phyloP scores from a whole-genome alignment of 495 filamentous ascomycete species.

The Neurospora sp. region DNA sequence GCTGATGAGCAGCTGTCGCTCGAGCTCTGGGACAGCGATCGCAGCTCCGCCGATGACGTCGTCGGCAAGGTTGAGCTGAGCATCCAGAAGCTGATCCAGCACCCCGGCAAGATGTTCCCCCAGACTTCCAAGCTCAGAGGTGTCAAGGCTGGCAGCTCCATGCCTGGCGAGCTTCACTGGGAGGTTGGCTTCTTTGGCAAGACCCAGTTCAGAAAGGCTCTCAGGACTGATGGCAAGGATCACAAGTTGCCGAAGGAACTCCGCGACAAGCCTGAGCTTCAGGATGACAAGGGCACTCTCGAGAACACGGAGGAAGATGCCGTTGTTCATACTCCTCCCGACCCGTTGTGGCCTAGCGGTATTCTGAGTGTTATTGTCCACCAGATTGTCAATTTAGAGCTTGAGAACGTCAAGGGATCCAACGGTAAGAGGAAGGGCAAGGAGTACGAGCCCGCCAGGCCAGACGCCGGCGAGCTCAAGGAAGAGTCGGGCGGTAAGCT shows the following conservation, averaged over 20 bases:
- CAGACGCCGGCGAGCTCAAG: constrained; percentile 69
- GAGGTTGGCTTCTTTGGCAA: constrained; percentile 92
- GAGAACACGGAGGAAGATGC: constrained; percentile 70
- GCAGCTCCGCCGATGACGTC: constrained; percentile 81
- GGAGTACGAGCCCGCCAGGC: constrained; percentile 82
- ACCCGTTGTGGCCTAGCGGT: constrained; percentile 88
- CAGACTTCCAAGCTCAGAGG: constrained; percentile 79
- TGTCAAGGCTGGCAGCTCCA: constrained; percentile 69
- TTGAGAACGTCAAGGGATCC: constrained; percentile 69
- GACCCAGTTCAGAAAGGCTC: constrained; percentile 69
- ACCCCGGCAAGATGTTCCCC: constrained; percentile 84
- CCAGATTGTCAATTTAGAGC: constrained; percentile 88
- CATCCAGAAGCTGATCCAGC: constrained; percentile 89
- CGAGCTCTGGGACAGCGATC: constrained; percentile 91
- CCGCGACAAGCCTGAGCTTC: constrained; percentile 62
- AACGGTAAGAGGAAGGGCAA: constrained; percentile 58
- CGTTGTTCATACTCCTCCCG: constrained; percentile 80
- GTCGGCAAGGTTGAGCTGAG: constrained; percentile 89
- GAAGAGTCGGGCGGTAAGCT: constrained; percentile 70
- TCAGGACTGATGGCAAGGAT: constrained; percentile 81
- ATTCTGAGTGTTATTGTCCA: constrained; percentile 77
- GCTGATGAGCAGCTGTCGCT: constrained; percentile 85
- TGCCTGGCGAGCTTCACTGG: constrained; percentile 93
- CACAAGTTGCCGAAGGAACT: constrained; percentile 60
- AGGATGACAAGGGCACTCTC: constrained; percentile 80